A percentile compares a stretch with the other conserved stretches of the same genome.
Conservation (phyloP, 345 rosid species). For the Boechera retrofracta region DNA sequence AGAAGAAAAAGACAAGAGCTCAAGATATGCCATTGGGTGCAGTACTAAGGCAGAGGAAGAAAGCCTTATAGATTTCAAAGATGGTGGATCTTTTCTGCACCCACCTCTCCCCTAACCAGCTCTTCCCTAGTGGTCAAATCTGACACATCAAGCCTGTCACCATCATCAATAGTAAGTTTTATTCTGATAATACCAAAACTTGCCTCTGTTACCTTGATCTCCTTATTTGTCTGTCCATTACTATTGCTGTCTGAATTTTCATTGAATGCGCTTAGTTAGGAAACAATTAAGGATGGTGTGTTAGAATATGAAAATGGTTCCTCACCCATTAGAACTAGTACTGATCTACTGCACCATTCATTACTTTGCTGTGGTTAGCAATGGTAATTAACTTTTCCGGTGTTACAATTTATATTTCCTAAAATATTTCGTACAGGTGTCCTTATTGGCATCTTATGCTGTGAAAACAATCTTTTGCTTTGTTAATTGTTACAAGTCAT, state of each 20-base stretch:
- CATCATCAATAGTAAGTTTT: slow-evolving; percentile 35
- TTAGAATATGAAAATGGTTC: slow-evolving; percentile 3
- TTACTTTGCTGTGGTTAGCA: neutral
- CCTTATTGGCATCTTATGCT: slow-evolving; percentile 4
- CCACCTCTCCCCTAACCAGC: slow-evolving; percentile 49
- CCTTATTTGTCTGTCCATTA: slow-evolving; percentile 32
- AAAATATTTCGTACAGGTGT: neutral
- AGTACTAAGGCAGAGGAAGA: slow-evolving; percentile 27
- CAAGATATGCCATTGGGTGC: slow-evolving; percentile 39
- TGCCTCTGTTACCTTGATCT: slow-evolving; percentile 29
- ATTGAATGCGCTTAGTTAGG: neutral
- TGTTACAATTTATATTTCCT: neutral
- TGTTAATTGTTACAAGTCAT: neutral
- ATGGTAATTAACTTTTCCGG: neutral
- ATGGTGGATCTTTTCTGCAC: slow-evolving; percentile 47
- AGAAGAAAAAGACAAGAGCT: slow-evolving; percentile 46
- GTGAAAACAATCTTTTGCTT: neutral
- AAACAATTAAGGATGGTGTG: slow-evolving; percentile 2
- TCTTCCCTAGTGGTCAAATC: slow-evolving; percentile 38
- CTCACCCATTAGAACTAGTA: slow-evolving; percentile 1
- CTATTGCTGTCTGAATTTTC: slow-evolving; percentile 23
- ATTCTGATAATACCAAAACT: slow-evolving; percentile 34
- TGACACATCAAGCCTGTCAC: slow-evolving; percentile 39
- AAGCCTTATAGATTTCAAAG: slow-evolving; percentile 44
- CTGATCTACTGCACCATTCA: neutral